These are phyloP conservation scores for Xylaria sp. DNA, from an alignment of 2,329 filamentous ascomycete species.

Conservation along the genomic window DNA sequence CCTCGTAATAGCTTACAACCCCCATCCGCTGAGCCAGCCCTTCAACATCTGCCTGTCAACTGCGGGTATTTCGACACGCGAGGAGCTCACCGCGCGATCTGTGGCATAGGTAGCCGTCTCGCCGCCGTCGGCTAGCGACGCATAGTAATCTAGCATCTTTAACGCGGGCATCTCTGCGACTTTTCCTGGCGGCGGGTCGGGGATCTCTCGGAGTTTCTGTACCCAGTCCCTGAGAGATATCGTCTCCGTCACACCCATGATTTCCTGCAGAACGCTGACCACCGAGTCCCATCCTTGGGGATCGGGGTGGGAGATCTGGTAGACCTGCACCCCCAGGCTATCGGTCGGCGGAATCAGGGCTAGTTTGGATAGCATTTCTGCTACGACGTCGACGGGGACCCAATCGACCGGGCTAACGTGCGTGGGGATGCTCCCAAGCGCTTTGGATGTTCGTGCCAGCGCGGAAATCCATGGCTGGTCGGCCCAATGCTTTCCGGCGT, in stretches of 20 bases:
- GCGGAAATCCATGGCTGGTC: constrained; percentile 26
- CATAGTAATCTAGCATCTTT: constrained; percentile 13
- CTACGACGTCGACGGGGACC: constrained; percentile 19
- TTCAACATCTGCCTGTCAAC: constrained; percentile 4
- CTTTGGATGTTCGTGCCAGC: constrained; percentile 15
- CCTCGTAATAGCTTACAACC: too few relatives aligned
- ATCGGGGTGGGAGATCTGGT: not conserved
- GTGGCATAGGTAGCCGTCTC: not conserved
- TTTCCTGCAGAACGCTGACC: not conserved
- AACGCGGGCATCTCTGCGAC: constrained; percentile 6
- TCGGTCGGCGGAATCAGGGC: too few relatives aligned
- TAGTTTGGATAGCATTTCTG: too few relatives aligned
- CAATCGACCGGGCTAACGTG: constrained; percentile 15
- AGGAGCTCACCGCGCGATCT: not conserved
- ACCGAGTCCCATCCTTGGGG: constrained; percentile 6
- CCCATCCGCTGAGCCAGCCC: constrained; percentile 1
- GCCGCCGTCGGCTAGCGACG: not conserved
- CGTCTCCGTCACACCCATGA: not conserved
- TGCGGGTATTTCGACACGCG: constrained; percentile 2
- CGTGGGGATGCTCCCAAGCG: constrained; percentile 9
- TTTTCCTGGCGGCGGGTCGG: not conserved
- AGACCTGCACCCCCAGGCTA: constrained; percentile 8
- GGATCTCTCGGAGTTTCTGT: not conserved
- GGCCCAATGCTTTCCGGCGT: constrained; percentile 2
- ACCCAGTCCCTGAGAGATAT: constrained; percentile 11